Evolutionary conservation across 2,329 filamentous ascomycete species (phyloP), one percentile per base, ranked within the genome.

Genomic region (Parafenestella ontariensis): DNA sequence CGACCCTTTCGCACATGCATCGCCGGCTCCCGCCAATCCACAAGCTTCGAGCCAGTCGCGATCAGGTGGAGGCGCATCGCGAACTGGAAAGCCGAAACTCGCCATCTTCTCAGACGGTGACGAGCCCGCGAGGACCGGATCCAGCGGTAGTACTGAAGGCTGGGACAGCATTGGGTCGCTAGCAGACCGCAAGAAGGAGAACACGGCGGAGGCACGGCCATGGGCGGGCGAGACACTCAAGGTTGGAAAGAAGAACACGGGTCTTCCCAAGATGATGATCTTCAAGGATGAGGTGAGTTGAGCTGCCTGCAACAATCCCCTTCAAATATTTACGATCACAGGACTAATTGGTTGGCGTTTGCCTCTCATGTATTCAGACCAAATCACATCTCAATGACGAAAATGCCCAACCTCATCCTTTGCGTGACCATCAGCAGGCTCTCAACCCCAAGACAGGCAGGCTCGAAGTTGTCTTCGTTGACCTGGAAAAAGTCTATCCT

Each of bases 241-340:
- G 76, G 90, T 87, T 2, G 92, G 90, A 37, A 94, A 92, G 67
- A 95, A 91, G 80, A 91, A 91, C 79, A 86, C 82, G 39, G 86
- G 83, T 28, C 84, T 83, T 49, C 83, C 88, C 49, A 98, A 97
- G 82, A 89, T 99, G 87, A 82, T 89, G 71, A 86, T 99, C 41
- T 99, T 97, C 82, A 94, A 91, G 82, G 95, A 99, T 83, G 83
- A 90, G 90, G 95, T 99, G 89, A 89, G 92, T 84, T 74, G 34
- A 59, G 33, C 54, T 34, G 52, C 62, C 56, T 56, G 42, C 53
- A 49, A 58, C 49, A n/a, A 54, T 37, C 68, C 84, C 83, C 65
- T 65, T 61, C 68, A 63, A 28, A 60, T 75, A 73, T 71, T 70
- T 74, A 75, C 70, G 66, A 70, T 67, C 66, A 61, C 62, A 97